Conservation (phyloP, 2,329 filamentous ascomycete genomes). For the Ophiostoma ulmi region DNA sequence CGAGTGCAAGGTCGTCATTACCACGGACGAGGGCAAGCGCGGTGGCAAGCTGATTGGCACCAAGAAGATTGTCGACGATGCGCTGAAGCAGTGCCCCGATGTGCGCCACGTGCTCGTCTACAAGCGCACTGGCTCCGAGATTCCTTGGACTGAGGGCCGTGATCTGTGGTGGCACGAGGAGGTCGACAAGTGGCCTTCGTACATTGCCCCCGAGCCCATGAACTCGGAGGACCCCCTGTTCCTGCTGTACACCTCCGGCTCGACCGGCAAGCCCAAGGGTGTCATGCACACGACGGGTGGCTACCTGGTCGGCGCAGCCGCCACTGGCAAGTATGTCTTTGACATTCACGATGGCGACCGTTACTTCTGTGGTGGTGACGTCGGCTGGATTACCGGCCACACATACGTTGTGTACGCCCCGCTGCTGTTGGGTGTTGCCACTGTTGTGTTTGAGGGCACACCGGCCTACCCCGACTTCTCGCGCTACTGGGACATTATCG, state of each 20-base stretch:
- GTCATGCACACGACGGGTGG: conserved; percentile 96
- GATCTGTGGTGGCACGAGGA: conserved; percentile 99
- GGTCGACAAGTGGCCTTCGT: conserved; percentile 90
- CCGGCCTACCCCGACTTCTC: conserved; percentile 97
- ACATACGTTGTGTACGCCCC: conserved; percentile 98
- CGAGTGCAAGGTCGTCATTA: conserved; percentile 88
- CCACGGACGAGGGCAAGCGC: conserved; percentile 94
- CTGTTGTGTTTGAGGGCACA: conserved; percentile 96
- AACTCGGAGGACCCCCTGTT: conserved; percentile 94
- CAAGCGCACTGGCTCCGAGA: conserved; percentile 89
- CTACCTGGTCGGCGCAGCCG: conserved; percentile 87
- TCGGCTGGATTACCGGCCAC: conserved; percentile 98
- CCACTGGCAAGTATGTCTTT: conserved; percentile 97
- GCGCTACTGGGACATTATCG: conserved; percentile 97
- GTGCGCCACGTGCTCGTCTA: conserved; percentile 83
- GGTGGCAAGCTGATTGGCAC: conserved; percentile 96
- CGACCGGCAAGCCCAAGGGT: conserved; percentile 97
- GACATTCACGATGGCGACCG: conserved; percentile 91
- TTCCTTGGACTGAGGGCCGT: conserved; percentile 82
- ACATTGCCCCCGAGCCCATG: conserved; percentile 83
- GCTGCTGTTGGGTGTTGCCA: conserved; percentile 84
- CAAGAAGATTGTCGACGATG: conserved; percentile 98
- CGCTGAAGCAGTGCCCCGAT: conserved; percentile 89
- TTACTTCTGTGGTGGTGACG: conserved; percentile 97
- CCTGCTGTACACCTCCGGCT: conserved; percentile 95